Base-by-base conservation (phyloP, 306 rosid species). In the Trifolium dubium region DNA sequence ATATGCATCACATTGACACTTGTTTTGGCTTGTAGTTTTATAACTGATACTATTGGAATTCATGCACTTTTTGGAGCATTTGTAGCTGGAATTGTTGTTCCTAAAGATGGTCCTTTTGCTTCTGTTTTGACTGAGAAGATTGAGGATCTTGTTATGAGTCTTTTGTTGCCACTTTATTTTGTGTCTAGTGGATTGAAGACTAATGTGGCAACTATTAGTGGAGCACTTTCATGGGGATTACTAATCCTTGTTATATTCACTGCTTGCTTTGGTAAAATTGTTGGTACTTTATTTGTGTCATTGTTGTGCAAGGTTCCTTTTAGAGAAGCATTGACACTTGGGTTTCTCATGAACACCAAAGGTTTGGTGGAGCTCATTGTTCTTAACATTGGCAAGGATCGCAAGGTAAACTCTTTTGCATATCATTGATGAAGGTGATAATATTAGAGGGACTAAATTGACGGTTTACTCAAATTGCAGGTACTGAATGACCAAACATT, bases 291-390 rank as follows among this genome's bases (percentile, higher is more conserved):
- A 3, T 3, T 12, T 11, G 77, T 89, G 46, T 77, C 90, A 3
- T 0, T 86, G 76, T 0, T 77, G 0, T 86, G 77, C 15, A 86
- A 85, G 77, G 30, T 89, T n/a, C 96, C 86, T 32, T 53, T 82
- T 3, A 83, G 88, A 79, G 96, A 89, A 53, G 85, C 96, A 9
- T 1, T 89, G 14, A 76, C 92, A 2, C 89, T 89, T 49, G 96
- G 90, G 50, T 86, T 89, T 31, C 90, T 89, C 40, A 89, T 89
- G 96, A 89, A 87, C 83, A 89, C 96, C 29, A 89, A 89, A 65
- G 96, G 96, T 5, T 69, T 89, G 78, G 96, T 89, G 17, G 96
- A 89, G 80, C 96, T 89, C 49, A 89, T 89, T 54, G 96, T 89
- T 75, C 96, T 89, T 78, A 87, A 85, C 73, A 89, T 89, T 46